Conservation (phyloP, 345 rosid genomes). For the Syzygium jambos region DNA sequence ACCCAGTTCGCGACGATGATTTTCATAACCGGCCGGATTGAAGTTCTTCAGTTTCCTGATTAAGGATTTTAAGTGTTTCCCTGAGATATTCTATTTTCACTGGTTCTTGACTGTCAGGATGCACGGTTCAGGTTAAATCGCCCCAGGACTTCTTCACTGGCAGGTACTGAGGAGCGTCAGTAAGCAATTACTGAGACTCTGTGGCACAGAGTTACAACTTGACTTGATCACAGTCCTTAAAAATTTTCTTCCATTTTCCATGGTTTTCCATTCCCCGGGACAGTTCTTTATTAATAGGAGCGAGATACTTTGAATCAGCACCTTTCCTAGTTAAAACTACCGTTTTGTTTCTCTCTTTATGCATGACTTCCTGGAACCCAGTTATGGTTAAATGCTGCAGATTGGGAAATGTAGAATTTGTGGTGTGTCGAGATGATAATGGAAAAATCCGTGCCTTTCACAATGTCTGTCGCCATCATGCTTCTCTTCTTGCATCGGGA, state of each 20-base stretch:
- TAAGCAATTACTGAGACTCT: not conserved
- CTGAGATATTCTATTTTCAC: not conserved
- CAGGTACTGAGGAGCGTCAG: conserved; percentile 31
- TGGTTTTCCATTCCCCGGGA: not conserved
- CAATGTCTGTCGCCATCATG: conserved; percentile 93
- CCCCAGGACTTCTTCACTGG: conserved; percentile 74
- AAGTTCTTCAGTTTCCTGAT: not conserved
- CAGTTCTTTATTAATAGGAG: not conserved
- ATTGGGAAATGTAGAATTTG: conserved; percentile 64
- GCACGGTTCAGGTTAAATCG: conserved; percentile 53
- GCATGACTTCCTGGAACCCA: not conserved
- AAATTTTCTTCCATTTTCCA: not conserved
- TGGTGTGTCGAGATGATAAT: conserved; percentile 67
- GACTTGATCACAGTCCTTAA: not conserved
- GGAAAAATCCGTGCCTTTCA: conserved; percentile 70
- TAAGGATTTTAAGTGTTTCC: not conserved
- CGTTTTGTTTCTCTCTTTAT: not conserved
- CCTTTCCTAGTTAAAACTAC: not conserved
- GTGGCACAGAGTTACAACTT: not conserved
- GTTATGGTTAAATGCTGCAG: conserved; percentile 24
- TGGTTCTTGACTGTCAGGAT: conserved; percentile 31
- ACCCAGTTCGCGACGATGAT: not conserved
- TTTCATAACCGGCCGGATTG: not conserved
- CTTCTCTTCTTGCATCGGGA: conserved; percentile 75
- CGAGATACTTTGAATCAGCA: not conserved